These are phyloP conservation scores for Drechslera avenae DNA, from an alignment of 2,329 filamentous ascomycete genomes.

Conservation along the genomic window DNA sequence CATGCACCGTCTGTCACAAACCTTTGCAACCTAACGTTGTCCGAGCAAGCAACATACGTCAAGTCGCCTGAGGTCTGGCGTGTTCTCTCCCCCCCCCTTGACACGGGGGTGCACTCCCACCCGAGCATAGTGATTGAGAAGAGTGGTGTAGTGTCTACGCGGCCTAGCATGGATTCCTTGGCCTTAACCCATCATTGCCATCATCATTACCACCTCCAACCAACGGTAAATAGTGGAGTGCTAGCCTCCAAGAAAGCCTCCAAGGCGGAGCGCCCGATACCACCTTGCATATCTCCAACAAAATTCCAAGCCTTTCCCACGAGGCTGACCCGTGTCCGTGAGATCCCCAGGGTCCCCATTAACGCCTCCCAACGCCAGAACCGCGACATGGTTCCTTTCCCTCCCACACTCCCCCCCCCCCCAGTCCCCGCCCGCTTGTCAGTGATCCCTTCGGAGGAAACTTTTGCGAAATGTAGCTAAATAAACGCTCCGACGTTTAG, in stretches of 20 bases:
- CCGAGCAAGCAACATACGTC: slow-evolving; percentile 10
- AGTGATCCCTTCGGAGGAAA: slow-evolving; percentile 14
- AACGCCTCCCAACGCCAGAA: slow-evolving; percentile 7
- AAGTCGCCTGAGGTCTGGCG: slow-evolving; percentile 8
- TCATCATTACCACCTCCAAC: neutral
- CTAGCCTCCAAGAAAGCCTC: neutral
- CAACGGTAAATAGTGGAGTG: neutral
- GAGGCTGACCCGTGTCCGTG: slow-evolving; percentile 8
- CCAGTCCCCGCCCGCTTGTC: slow-evolving; percentile 9
- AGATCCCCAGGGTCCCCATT: slow-evolving; percentile 9
- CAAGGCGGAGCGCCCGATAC: slow-evolving; percentile 1
- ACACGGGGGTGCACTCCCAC: neutral
- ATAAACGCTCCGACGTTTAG: slow-evolving; percentile 14
- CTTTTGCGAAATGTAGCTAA: slow-evolving; percentile 14
- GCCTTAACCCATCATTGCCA: neutral
- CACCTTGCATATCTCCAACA: slow-evolving; percentile 2
- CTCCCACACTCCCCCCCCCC: neutral
- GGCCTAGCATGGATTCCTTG: neutral
- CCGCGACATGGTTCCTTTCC: slow-evolving; percentile 5
- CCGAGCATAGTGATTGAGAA: slow-evolving; percentile 2
- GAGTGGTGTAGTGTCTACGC: neutral
- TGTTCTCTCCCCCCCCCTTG: too few relatives aligned
- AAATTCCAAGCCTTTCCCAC: slow-evolving; percentile 1
- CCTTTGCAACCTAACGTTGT: slow-evolving; percentile 3
- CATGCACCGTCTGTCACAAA: slow-evolving; percentile 11